Evolutionary conservation across 2,329 filamentous ascomycete genomes (phyloP), one percentile per base, ranked within the genome.

Genomic region (Reticulascus tulasneorum): DNA sequence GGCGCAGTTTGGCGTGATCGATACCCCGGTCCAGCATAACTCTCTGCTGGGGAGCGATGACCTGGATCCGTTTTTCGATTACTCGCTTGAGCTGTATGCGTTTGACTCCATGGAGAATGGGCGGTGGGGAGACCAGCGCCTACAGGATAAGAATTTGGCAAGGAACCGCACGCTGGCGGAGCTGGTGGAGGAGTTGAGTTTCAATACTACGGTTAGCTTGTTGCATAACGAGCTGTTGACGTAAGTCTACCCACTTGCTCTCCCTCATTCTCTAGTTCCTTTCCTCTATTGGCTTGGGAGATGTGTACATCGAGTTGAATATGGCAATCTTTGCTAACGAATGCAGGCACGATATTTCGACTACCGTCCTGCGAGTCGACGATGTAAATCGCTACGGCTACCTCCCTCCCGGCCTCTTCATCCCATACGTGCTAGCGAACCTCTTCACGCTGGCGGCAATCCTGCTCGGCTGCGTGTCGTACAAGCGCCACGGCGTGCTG

Each of bases 321-420:
- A n/a, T n/a, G n/a, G n/a, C n/a, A n/a, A n/a, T n/a, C n/a, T n/a
- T n/a, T n/a, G n/a, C n/a, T n/a, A n/a, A n/a, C n/a, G n/a, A n/a
- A n/a, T n/a, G 24, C 17, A 23, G 18, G 25, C 25, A 18, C 9
- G 6, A 28, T 6, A 29, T 23, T 7, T 17, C 32, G 25, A 21
- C 35, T 11, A 13, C 25, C 11, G 29, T 33, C 11, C 15, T 17
- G 5, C 13, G 15, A 6, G 23, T 30, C 3, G 31, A 33, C 12
- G 29, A 44, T n/a, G 21, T 34, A n/a, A 38, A 40, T 29, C 29
- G 31, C 20, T 36, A 36, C 29, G 35, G 28, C 17, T 33, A 37
- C 21, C 7, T 22, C 4, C n/a, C n/a, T n/a, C 16, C 22, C 12
- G 35, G 35, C 2, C 24, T 38, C 6, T 19, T 38, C 22, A 12